phyloP scores from a whole-genome alignment of 768 basidiomycete species.

The Suillus subalutaceus region DNA sequence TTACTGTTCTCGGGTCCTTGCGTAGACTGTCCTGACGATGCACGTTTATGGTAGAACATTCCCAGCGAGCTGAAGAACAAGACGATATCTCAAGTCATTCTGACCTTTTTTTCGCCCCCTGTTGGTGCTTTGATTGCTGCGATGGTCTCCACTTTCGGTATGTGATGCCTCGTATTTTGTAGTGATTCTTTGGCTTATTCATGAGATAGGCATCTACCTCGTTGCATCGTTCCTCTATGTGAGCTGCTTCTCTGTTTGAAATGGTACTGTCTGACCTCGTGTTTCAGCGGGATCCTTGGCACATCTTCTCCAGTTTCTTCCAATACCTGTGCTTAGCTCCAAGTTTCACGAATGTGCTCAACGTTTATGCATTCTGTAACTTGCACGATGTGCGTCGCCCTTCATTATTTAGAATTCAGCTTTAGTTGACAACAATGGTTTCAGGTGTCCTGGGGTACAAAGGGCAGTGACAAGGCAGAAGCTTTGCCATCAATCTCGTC shows the following conservation, averaged over 20 bases:
- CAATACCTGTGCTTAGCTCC: constrained; percentile 91
- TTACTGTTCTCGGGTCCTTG: not conserved
- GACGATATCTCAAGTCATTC: constrained; percentile 50
- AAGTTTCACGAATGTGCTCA: constrained; percentile 92
- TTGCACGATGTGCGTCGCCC: constrained; percentile 72
- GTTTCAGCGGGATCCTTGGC: constrained; percentile 92
- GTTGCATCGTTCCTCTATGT: constrained; percentile 85
- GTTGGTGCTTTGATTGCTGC: constrained; percentile 85
- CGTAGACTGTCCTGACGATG: constrained; percentile 5
- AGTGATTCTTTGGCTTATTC: constrained; percentile 14
- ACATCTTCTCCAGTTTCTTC: constrained; percentile 92
- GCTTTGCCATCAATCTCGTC: constrained; percentile 88
- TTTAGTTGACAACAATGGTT: constrained; percentile 7
- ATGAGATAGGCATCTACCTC: constrained; percentile 69
- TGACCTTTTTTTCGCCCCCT: constrained; percentile 70
- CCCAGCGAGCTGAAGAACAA: constrained; percentile 53
- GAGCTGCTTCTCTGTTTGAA: constrained; percentile 33
- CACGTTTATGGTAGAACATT: constrained; percentile 45
- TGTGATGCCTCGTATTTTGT: constrained; percentile 17
- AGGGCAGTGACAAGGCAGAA: constrained; percentile 94
- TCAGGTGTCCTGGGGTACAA: constrained; percentile 92
- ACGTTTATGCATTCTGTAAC: constrained; percentile 98
- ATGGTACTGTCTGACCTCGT: constrained; percentile 13
- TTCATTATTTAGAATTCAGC: not conserved
- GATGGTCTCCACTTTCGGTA: constrained; percentile 86